Base-by-base conservation (phyloP, 345 rosid species). In the Salix viminalis region DNA sequence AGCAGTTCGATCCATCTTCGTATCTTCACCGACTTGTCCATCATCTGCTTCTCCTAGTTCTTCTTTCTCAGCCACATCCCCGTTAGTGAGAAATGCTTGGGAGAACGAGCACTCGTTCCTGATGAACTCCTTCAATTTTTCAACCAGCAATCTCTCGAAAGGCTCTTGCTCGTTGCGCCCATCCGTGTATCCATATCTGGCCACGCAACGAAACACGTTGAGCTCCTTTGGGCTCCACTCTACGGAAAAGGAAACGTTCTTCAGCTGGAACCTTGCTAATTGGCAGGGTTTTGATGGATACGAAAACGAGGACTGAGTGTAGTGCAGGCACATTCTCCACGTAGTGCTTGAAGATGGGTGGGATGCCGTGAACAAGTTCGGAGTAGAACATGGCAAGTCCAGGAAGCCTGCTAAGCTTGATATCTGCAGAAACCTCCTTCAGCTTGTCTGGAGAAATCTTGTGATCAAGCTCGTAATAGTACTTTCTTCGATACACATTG, bases 361-460 rank as follows among this genome's bases (percentile, higher is more conserved):
- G 87, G 7, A 88, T 79, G 0, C 88, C 87, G 0, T 86, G 89
- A 74, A 81, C 87, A 67, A 84, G 84, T 75, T 83, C 88, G 0
- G 87, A 86, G 83, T 86, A 86, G 81, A 88, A 87, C 65, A 88
- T 10, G 14, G 86, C 90, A 2, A 88, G 80, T n/a, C 90, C 87
- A 0, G 90, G 89, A 19, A 90, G 76, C 42, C 89, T 69, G 11
- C 60, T 64, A 23, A 83, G 14, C 11, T 64, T 73, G 0, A 75
- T 28, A 42, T 78, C 67, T 0, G 58, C 36, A 0, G 67, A 34
- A 7, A 86, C 81, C 69, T 82, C 87, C 74, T 58, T 82, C 1
- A 90, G 26, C 61, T 67, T 78, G 19, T 79, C 88, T 0, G 50
- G 73, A 2, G 89, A 86, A 42, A 88, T 72, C 83, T 86, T 88